Conservation (phyloP, 192 early-diverging fungal genomes). For the Lobosporangium transversale region DNA sequence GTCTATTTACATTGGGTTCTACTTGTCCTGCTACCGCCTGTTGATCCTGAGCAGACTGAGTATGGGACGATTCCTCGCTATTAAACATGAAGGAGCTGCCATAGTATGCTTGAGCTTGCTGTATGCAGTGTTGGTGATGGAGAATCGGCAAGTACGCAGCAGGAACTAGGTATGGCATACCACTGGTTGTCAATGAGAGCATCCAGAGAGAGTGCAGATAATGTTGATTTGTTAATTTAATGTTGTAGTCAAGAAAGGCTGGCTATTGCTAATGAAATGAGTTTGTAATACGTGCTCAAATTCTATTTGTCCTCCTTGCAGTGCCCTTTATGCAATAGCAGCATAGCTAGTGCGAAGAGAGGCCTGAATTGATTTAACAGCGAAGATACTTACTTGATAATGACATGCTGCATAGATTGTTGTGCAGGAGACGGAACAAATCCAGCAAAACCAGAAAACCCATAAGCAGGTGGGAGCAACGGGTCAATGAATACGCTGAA, state of each 20-base stretch:
- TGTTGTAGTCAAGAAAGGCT: background rate
- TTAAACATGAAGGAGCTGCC: no score
- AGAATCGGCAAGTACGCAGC: background rate
- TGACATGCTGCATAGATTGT: constrained; percentile 30
- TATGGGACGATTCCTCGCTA: no score
- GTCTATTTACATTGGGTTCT: no score
- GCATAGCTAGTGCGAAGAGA: background rate
- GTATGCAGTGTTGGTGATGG: background rate
- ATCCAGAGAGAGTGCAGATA: no score
- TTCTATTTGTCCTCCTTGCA: constrained; percentile 41
- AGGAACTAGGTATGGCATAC: constrained; percentile 15
- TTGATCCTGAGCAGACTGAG: background rate
- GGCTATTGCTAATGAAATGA: background rate
- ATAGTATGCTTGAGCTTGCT: background rate
- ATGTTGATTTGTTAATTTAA: no score
- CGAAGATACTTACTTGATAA: constrained; percentile 42
- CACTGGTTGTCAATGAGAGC: no score
- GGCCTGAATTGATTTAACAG: background rate
- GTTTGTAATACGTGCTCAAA: constrained; percentile 38
- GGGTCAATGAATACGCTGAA: no score
- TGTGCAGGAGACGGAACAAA: background rate
- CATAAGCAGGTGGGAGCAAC: background rate
- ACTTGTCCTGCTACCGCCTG: no score
- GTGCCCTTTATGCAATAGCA: no score
- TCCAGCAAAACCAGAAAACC: background rate